A percentile compares a stretch with the other conserved stretches of the same genome.
phyloP scores from a whole-genome alignment of 495 filamentous ascomycete genomes.

The Cudoniella acicularis region DNA sequence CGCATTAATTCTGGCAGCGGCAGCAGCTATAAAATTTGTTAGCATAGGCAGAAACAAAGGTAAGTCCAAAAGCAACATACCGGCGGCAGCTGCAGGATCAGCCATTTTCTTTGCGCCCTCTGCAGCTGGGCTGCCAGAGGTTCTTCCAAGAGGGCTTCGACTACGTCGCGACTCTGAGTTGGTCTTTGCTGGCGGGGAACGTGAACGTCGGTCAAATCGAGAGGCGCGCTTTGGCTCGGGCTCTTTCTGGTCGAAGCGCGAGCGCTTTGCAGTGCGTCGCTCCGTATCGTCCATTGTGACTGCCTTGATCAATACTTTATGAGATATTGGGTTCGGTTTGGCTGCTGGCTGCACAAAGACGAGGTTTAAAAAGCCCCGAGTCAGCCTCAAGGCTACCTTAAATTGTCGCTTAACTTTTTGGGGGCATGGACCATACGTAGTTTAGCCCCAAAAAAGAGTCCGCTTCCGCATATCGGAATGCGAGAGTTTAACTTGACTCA shows the following conservation, averaged over 20 bases:
- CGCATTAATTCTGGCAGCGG: slow-evolving; percentile 91
- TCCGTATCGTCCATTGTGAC: slow-evolving; percentile 77
- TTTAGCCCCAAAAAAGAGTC: not conserved
- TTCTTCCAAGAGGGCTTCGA: slow-evolving; percentile 68
- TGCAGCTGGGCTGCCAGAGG: slow-evolving; percentile 36
- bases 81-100: slow-evolving; percentile 84
- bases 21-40: slow-evolving; percentile 60
- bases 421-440: slow-evolving; percentile 9
- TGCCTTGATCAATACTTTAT: no score
- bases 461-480: not conserved
- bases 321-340: no score
- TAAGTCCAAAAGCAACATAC: slow-evolving; percentile 45
- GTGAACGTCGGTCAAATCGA: slow-evolving; percentile 81
- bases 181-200: slow-evolving; percentile 61
- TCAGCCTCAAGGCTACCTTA: not conserved
- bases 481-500: slow-evolving; percentile 8
- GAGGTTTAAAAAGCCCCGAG: not conserved
- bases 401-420: not conserved
- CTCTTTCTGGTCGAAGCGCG: slow-evolving; percentile 87
- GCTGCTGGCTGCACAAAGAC: no score
- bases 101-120: slow-evolving; percentile 40
- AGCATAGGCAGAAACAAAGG: not conserved
- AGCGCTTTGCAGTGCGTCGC: slow-evolving; percentile 71
- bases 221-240: slow-evolving; percentile 68
- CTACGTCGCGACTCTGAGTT: slow-evolving; percentile 62